Conservation (phyloP, 1,139 yeast species). For the Yamadazyma trypodendri region DNA sequence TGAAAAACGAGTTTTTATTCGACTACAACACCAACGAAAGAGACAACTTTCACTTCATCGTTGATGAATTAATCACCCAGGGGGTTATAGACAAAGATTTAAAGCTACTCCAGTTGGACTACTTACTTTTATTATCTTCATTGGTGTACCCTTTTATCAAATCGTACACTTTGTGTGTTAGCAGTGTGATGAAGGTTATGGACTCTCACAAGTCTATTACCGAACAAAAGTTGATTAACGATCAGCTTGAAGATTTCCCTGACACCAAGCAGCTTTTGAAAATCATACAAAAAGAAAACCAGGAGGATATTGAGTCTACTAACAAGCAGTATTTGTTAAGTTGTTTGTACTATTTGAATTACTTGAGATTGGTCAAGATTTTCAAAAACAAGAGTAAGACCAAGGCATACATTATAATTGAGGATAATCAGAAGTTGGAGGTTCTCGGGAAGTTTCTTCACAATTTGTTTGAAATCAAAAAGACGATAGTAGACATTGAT, state of each 20-base stretch:
- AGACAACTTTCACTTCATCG: slow-evolving; percentile 29
- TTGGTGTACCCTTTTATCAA: slow-evolving; percentile 42
- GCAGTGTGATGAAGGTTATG: slow-evolving; percentile 19
- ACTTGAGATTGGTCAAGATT: slow-evolving; percentile 35
- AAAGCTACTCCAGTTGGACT: slow-evolving; percentile 23
- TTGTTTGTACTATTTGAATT: slow-evolving; percentile 40
- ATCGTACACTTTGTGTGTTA: slow-evolving; percentile 35
- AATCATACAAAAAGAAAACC: slow-evolving; percentile 22
- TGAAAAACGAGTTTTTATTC: slow-evolving; percentile 46
- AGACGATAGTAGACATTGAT: slow-evolving; percentile 22
- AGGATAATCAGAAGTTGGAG: slow-evolving; percentile 29
- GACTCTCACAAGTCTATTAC: slow-evolving; percentile 12
- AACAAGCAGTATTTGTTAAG: slow-evolving; percentile 47
- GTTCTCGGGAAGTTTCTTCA: slow-evolving; percentile 29
- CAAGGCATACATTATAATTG: slow-evolving; percentile 39
- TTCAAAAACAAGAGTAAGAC: slow-evolving; percentile 46
- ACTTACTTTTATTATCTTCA: slow-evolving; percentile 27
- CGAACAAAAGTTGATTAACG: slow-evolving; percentile 22
- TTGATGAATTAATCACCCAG: slow-evolving; percentile 24
- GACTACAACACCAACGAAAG: slow-evolving; percentile 39
- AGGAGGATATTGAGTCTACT: slow-evolving; percentile 31
- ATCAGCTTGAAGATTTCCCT: slow-evolving; percentile 30
- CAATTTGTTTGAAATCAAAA: slow-evolving; percentile 18
- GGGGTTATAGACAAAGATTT: slow-evolving; percentile 21
- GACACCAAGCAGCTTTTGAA: slow-evolving; percentile 41